Evolutionary conservation across 306 rosid genomes (phyloP).

Genomic region (Carpinus fangiana): DNA sequence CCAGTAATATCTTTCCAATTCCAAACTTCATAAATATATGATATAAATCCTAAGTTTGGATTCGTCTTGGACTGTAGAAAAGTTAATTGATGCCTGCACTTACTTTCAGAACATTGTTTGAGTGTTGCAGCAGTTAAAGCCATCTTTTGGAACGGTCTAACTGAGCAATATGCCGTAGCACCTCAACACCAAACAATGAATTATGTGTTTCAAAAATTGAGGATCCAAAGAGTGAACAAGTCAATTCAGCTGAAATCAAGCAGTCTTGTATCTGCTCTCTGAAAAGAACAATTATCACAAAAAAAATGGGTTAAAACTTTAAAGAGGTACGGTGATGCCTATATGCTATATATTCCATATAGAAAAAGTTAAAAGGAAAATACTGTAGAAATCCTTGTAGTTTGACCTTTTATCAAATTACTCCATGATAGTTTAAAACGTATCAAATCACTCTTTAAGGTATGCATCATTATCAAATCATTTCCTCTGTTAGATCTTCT

Average conservation of each 20-base stretch:
- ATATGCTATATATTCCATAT: neutral
- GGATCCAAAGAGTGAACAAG: slow-evolving; percentile 13
- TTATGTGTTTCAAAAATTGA: neutral
- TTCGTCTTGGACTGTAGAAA: neutral
- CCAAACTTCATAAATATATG: neutral
- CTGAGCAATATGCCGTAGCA: neutral
- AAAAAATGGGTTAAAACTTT: neutral
- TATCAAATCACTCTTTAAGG: too few species aligned
- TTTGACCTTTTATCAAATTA: too few species aligned
- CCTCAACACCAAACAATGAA: neutral
- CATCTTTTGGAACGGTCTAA: neutral
- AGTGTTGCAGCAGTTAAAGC: too few species aligned
- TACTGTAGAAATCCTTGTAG: too few species aligned
- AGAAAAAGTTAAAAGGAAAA: neutral
- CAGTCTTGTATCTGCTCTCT: slow-evolving; percentile 88
- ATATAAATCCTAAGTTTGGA: neutral
- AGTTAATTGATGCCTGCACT: neutral
- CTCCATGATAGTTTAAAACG: too few species aligned
- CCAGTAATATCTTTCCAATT: neutral
- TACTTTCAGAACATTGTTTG: neutral
- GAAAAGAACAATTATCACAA: slow-evolving; percentile 36
- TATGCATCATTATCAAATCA: too few species aligned
- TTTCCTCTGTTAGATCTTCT: too few species aligned
- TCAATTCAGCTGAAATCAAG: slow-evolving; percentile 57
- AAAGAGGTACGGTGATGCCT: neutral